A percentile compares a stretch with the other conserved stretches of the same genome.
phyloP scores from a whole-genome alignment of 352 stramenopile species.

The Pythium graminicola region DNA sequence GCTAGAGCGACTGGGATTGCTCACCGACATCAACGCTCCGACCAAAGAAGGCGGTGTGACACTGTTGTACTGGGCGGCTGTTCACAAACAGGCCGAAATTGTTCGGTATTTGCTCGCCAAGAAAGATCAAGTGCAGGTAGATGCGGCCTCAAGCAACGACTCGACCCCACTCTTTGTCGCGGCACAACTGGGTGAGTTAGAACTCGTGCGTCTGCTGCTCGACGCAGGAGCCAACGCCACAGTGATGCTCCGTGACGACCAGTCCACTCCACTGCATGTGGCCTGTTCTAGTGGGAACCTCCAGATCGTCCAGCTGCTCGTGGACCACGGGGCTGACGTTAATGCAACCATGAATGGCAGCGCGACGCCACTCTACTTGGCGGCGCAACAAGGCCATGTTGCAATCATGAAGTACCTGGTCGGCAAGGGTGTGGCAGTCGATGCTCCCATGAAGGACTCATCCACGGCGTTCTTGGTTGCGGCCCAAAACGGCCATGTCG shows the following conservation, averaged over 20 bases:
- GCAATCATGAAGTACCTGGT: conserved; percentile 22
- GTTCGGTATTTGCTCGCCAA: conserved; percentile 20
- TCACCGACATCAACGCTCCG: conserved; percentile 19
- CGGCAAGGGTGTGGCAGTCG: conserved; percentile 7
- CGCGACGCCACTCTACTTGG: conserved; percentile 37
- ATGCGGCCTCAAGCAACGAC: conserved; percentile 22
- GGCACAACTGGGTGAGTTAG: conserved; percentile 49
- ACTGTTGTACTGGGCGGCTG: conserved; percentile 26
- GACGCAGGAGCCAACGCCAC: conserved; percentile 51
- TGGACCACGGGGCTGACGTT: conserved; percentile 21
- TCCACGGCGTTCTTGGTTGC: conserved; percentile 23
- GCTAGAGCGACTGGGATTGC: conserved; percentile 19
- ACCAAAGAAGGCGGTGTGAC: conserved; percentile 21
- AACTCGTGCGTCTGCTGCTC: conserved; percentile 57
- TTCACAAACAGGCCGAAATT: conserved; percentile 26
- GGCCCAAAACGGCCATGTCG: conserved; percentile 24
- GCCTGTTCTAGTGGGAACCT: conserved; percentile 16
- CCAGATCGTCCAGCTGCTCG: conserved; percentile 20
- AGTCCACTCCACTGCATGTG: conserved; percentile 21
- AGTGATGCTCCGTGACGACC: conserved; percentile 15
- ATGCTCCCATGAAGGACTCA: conserved; percentile 22
- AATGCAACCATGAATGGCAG: conserved; percentile 22
- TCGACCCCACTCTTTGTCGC: conserved; percentile 42
- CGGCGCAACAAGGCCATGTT: conserved; percentile 23
- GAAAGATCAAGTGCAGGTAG: conserved; percentile 9